Conservation (phyloP, 2,329 filamentous ascomycete genomes). For the Colletotrichum euphorbiae region DNA sequence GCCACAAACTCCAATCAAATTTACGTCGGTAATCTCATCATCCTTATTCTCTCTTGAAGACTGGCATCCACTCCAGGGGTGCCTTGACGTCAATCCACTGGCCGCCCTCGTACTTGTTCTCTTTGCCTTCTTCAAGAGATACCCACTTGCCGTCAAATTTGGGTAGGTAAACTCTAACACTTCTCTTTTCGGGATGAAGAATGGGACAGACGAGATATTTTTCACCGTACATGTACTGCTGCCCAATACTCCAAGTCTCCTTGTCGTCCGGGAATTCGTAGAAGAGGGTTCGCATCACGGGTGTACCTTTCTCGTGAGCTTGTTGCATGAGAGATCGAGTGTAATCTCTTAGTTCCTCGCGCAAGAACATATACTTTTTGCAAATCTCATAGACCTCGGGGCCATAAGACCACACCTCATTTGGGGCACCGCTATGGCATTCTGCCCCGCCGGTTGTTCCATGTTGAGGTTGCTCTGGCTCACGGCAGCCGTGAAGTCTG, state of each 20-base stretch:
- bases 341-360: slow-evolving; percentile 69
- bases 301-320: slow-evolving; percentile 69
- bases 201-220: slow-evolving; percentile 71
- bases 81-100: slow-evolving; percentile 37
- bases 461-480: slow-evolving; percentile 58
- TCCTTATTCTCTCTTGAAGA: slow-evolving; percentile 27
- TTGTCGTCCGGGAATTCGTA: slow-evolving; percentile 71
- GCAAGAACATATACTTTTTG: slow-evolving; percentile 67
- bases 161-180: slow-evolving; percentile 65
- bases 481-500: slow-evolving; percentile 73
- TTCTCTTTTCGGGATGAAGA: slow-evolving; percentile 58
- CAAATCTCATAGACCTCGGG: slow-evolving; percentile 70
- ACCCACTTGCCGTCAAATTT: slow-evolving; percentile 28
- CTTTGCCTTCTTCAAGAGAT: slow-evolving; percentile 24
- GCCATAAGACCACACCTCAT: slow-evolving; percentile 77
- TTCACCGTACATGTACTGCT: slow-evolving; percentile 73
- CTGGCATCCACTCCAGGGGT: slow-evolving; percentile 41
- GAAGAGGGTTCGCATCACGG: slow-evolving; percentile 72
- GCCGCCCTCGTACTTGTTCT: slow-evolving; percentile 19
- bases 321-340: slow-evolving; percentile 68
- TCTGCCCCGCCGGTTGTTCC: slow-evolving; percentile 38
- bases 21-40: background rate
- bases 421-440: slow-evolving; percentile 63
- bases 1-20: background rate
- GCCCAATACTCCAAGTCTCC: slow-evolving; percentile 66